These are phyloP conservation scores for Rhodotorula taiwanensis DNA, from an alignment of 768 basidiomycete genomes.

Conservation along the genomic window DNA sequence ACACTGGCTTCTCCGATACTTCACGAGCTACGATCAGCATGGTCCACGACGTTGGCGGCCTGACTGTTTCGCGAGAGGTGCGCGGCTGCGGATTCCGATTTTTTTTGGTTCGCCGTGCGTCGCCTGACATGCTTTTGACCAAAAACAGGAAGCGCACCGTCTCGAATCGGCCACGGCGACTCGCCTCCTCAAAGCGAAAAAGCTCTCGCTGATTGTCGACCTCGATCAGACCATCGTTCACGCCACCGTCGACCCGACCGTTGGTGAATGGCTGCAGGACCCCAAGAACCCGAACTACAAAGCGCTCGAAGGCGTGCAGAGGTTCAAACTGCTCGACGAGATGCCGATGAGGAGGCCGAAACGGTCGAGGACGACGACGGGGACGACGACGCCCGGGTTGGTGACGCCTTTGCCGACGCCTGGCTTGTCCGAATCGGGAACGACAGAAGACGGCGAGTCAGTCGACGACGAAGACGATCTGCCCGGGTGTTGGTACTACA, in stretches of 20 bases:
- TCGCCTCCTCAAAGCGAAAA: constrained; percentile 65
- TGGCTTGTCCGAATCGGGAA: neutral
- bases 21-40: constrained; percentile 84
- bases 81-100: too few relatives aligned
- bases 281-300: constrained; percentile 88
- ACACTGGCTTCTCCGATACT: constrained; percentile 78
- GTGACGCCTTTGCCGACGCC: too few relatives aligned
- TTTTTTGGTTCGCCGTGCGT: too few relatives aligned
- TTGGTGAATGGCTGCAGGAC: constrained; percentile 88
- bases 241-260: constrained; percentile 95
- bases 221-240: constrained; percentile 98
- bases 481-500: constrained; percentile 89
- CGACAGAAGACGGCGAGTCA: neutral
- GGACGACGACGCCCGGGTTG: constrained; percentile 63
- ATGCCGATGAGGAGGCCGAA: constrained; percentile 47
- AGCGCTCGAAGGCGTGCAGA: constrained; percentile 79
- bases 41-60: constrained; percentile 67
- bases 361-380: neutral
- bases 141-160: constrained; percentile 64
- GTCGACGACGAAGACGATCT: constrained; percentile 42
- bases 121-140: neutral
- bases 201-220: constrained; percentile 92
- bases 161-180: constrained; percentile 77
- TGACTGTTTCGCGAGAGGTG: constrained; percentile 24
- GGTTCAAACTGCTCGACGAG: constrained; percentile 82